Percentiles rank a stretch among this genome's conserved stretches.
Conservation (phyloP, 2,329 filamentous ascomycete genomes). For the Paracorniculantispora psalliotae region DNA sequence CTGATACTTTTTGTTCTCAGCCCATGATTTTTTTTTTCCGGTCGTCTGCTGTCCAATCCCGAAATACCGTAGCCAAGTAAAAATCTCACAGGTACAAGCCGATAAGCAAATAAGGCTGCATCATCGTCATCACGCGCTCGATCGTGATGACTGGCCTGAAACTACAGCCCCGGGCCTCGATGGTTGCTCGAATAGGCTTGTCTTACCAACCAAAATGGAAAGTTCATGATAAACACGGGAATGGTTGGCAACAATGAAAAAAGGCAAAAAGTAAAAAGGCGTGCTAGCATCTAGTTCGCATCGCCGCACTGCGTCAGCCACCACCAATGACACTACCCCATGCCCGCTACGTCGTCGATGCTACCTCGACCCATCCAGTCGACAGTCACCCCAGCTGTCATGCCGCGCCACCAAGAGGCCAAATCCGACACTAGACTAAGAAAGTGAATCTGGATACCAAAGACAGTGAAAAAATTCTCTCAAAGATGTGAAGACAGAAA, state of each 20-base stretch:
- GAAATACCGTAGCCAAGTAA: not conserved
- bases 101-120: not conserved
- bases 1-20: not conserved
- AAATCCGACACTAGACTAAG: not conserved
- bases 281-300: constrained; percentile 4
- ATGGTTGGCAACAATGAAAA: not conserved
- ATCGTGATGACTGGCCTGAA: not conserved
- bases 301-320: constrained; percentile 11
- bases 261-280: not conserved
- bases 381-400: not conserved
- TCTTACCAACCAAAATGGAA: not conserved
- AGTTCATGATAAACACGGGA: not conserved
- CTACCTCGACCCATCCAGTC: not conserved
- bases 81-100: not conserved
- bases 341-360: not conserved
- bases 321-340: not conserved
- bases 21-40: not conserved
- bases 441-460: not conserved
- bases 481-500: no score
- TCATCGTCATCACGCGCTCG: not conserved
- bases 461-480: not conserved
- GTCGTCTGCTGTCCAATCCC: not conserved
- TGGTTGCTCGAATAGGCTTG: not conserved
- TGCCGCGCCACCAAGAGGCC: not conserved
- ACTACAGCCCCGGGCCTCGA: not conserved